Evolutionary conservation across 805 yeast species (phyloP).

Genomic region (Hanseniaspora vineae): DNA sequence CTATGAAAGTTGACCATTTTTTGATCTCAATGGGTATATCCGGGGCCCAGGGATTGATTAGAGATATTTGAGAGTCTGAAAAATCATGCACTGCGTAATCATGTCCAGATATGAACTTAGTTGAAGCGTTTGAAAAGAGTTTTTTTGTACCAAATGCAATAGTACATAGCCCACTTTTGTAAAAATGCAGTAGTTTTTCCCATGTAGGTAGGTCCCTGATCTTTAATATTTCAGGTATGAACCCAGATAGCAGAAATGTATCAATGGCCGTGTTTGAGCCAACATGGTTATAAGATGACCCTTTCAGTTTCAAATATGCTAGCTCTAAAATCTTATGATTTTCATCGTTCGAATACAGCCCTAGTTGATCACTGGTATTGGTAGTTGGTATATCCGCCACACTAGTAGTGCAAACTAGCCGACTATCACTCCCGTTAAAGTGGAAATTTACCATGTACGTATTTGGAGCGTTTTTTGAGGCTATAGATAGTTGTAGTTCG

Average conservation of each 20-base stretch:
- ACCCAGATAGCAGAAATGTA: constrained; percentile 51
- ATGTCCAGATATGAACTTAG: constrained; percentile 41
- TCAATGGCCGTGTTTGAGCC: constrained; percentile 76
- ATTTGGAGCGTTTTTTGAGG: constrained; percentile 7
- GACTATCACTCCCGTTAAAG: constrained; percentile 17
- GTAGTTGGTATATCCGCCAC: constrained; percentile 13
- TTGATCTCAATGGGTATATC: constrained; percentile 13
- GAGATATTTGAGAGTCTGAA: constrained; percentile 10
- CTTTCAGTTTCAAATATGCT: constrained; percentile 51
- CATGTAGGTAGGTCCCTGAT: constrained; percentile 24
- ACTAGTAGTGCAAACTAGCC: constrained; percentile 15
- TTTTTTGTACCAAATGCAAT: constrained; percentile 49
- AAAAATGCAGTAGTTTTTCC: constrained; percentile 13
- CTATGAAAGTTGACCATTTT: constrained; percentile 20
- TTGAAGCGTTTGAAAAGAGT: constrained; percentile 21
- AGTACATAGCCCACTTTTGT: constrained; percentile 22
- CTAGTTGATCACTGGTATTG: constrained; percentile 8
- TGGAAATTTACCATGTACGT: constrained; percentile 13
- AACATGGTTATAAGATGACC: constrained; percentile 42
- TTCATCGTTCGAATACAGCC: constrained; percentile 9
- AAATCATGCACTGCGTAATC: constrained; percentile 43
- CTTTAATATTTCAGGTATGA: constrained; percentile 50
- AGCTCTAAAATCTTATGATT: constrained; percentile 43
- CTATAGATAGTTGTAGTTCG: constrained; percentile 5
- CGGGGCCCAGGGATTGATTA: constrained; percentile 4